Base-by-base conservation (phyloP, 257 asterid genomes). In the Plectranthus barbatus region DNA sequence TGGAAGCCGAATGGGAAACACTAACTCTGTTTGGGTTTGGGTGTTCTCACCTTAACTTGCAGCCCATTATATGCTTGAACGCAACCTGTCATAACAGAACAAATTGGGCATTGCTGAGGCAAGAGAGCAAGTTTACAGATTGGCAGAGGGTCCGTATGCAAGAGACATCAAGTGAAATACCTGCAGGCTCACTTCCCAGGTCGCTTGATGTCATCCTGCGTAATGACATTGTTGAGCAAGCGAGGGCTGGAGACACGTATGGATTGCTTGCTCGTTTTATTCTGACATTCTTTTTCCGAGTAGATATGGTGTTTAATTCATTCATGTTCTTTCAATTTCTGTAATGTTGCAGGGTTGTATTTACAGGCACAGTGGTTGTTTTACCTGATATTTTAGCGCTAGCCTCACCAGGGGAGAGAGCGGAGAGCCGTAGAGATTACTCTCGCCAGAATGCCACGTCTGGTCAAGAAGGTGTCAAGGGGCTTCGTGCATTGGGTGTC, bases 101-200 rank as follows among this genome's bases (percentile, higher is more conserved):
- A 44, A 90, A 63, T 50, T 93, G 99, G 99, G 99, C 95, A 48
- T 79, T 93, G 77, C 71, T 93, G 59, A 84, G 99, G 79, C 97
- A 93, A 74, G 99, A 93, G 34, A 93, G 99, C 84, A 90, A 90
- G 73, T 93, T 93, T 77, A 86, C 97, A 8, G 99, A 93, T 67
- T 93, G 99, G 99, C 99, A 93, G 76, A 93, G 99, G 72, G 96
- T 90, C 9, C 78, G 97, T 18, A 86, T 90, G 96, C 99, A 93
- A 83, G 99, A 93, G 77, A 79, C 94, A 60, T 87, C 99, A 24
- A 80, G 84, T 65, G 99, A 93, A 81, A 90, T 93, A 79, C 99
- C 97, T 48, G 88, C 99, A 7, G 99, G 99, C 29, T 90, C 99
- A 60, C 86, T 93, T 68, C 97, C 99, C 31, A 85, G 99, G 66